Evolutionary conservation across 768 basidiomycete species (phyloP), one percentile per base, ranked within the genome.

Genomic region (Tulasnella sp.): DNA sequence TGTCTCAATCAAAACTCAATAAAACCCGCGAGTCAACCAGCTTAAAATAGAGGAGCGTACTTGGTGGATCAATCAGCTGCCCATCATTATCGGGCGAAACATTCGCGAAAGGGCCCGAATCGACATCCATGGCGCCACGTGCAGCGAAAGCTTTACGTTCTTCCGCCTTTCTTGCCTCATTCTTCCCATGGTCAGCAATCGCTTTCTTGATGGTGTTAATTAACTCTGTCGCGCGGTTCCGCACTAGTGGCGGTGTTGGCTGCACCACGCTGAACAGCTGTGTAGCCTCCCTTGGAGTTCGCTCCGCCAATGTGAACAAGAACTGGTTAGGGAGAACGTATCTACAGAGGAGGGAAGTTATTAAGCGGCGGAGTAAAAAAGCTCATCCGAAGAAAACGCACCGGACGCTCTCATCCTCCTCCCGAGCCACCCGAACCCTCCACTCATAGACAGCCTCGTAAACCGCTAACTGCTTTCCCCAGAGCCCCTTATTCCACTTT

Each of bases 341-440:
- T 83, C 91, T 91, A 71, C 29, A 77, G 54, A 54, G 37, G 54
- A 8, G 45, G 73, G 15, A 19, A 39, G 69, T 79, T 25, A 77
- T 71, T 38, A 14, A 42, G 29, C 29, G 42, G n/a, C 9, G 31
- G 38, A 15, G 5, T 73, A 22, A 15, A 38, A 22, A 8, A 54
- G n/a, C 31, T 17, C 45, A 70, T 42, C 74, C 14, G 39, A 40
- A 74, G 40, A 3, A 83, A 88, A 67, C 81, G 31, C 31, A 95
- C 91, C 91, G 85, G 11, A 88, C 87, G 80, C 93, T 93, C 83
- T 97, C 96, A 81, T 98, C 96, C 79, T 94, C 92, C 75, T 91
- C 89, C 71, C 93, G 85, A 1, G 93, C 93, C 1, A 90, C 83
- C 14, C 82, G 80, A 82, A 98, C 96, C 77, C 96, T 86, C 96